Evolutionary conservation across 352 stramenopile species (phyloP), one percentile per base, ranked within the genome.

Genomic region (Pythium apleroticum): DNA sequence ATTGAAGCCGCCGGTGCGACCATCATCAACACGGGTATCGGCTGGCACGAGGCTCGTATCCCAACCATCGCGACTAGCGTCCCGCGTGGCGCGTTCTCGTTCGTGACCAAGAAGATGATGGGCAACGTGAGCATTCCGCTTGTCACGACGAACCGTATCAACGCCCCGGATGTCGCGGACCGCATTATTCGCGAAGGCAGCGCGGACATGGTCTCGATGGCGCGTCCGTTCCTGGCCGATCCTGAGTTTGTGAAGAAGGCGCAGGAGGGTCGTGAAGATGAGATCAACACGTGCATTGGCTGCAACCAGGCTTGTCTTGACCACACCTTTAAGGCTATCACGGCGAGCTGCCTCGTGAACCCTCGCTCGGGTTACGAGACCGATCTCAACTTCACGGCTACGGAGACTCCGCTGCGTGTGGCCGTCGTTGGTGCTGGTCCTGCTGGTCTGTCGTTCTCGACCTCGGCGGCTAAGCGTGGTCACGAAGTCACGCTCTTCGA

Each of bases 261-360:
- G 19, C 77, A 87, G 66, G 80, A 98, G 62, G 84, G 85, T 24
- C 71, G 84, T 63, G 85, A 89, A 24, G 82, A 98, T 39, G 92
- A 98, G 60, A 99, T 99, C 69, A 99, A 99, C 74, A 99, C 96
- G 22, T 99, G 97, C 76, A 99, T 99, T 69, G 97, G 81, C n/a
- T 97, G 90, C 70, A 97, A 97, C 67, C 89, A 97, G 63, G 97
- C 97, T 15, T 99, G 97, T 77, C 80, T 99, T 22, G 97, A 99
- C 83, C 96, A 99, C 79, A 97, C 92, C 33, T 99, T 99, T 74
- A 91, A 98, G 61, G 89, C 79, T 14, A 98, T 98, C 63, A 96
- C 84, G 19, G 94, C 95, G 4, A 97, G 80, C 45, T 99, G 97
- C 68, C 86, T 99, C 49, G 97, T 99, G 25, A 99, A 99, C 76